Evolutionary conservation across 2,329 filamentous ascomycete species (phyloP).

Genomic region (Pezicula rhizophila): DNA sequence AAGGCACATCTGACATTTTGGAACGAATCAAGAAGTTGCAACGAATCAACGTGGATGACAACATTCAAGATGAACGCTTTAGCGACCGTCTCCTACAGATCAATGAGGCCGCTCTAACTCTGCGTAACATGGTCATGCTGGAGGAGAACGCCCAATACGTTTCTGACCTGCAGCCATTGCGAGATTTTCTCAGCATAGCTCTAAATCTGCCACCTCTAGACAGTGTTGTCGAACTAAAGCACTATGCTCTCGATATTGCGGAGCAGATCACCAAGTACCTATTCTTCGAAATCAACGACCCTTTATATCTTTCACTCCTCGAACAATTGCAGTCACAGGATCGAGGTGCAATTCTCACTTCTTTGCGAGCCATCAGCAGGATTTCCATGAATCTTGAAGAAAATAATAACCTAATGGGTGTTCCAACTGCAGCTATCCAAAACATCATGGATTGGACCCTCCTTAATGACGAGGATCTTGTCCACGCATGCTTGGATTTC

Average conservation of each 20-base stretch:
- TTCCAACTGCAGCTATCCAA: conserved; percentile 60
- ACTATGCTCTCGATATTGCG: conserved; percentile 84
- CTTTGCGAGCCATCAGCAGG: conserved; percentile 74
- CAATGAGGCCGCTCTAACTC: conserved; percentile 79
- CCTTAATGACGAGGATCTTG: conserved; percentile 83
- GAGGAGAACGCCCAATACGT: conserved; percentile 82
- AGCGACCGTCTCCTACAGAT: conserved; percentile 67
- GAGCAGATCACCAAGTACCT: conserved; percentile 85
- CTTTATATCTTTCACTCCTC: conserved; percentile 72
- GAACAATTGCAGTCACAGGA: conserved; percentile 62
- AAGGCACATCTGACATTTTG: conserved; percentile 66
- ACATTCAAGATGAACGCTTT: conserved; percentile 65
- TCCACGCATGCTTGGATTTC: conserved; percentile 86
- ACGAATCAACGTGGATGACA: conserved; percentile 56
- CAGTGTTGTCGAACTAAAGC: conserved; percentile 74
- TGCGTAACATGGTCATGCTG: conserved; percentile 94
- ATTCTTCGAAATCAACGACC: conserved; percentile 63
- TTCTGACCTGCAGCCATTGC: conserved; percentile 66
- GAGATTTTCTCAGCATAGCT: conserved; percentile 77
- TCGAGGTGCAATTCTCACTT: conserved; percentile 73
- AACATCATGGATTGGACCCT: conserved; percentile 68
- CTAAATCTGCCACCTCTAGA: conserved; percentile 71
- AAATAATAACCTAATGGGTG: conserved; percentile 67
- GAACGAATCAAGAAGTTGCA: conserved; percentile 62
- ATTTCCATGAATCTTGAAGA: conserved; percentile 83